A percentile compares a stretch with the other conserved stretches of the same genome.
phyloP scores from a whole-genome alignment of 2,329 filamentous ascomycete species.

The Colletotrichum musae region DNA sequence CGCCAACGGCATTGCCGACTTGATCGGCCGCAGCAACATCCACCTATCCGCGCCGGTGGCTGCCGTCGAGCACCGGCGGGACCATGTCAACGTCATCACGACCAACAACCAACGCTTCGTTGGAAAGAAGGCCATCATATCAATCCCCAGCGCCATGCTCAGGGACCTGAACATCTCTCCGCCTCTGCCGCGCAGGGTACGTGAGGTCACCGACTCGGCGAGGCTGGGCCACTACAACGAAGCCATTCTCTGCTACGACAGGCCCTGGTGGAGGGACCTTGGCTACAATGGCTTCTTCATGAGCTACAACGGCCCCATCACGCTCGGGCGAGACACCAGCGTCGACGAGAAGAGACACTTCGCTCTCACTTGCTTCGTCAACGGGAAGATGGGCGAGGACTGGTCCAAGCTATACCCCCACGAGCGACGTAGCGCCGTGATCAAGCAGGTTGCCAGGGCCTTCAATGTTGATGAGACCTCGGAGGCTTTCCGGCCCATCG shows the following conservation, averaged over 20 bases:
- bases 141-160: conserved; percentile 64
- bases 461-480: conserved; percentile 45
- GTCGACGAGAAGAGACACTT: conserved; percentile 49
- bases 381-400: conserved; percentile 52
- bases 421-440: conserved; percentile 48
- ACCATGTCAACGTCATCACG: conserved; percentile 42
- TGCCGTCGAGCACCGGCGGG: conserved; percentile 44
- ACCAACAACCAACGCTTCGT: conserved; percentile 46
- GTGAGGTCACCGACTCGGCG: conserved; percentile 52
- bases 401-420: conserved; percentile 51
- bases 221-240: conserved; percentile 63
- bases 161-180: conserved; percentile 62
- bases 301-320: conserved; percentile 56
- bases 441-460: conserved; percentile 52
- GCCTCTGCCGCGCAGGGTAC: conserved; percentile 54
- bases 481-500: conserved; percentile 45
- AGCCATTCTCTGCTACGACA: conserved; percentile 49
- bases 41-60: conserved; percentile 43
- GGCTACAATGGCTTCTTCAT: conserved; percentile 55
- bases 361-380: conserved; percentile 59
- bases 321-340: conserved; percentile 57
- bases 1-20: conserved; percentile 46
- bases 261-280: conserved; percentile 54
- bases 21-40: conserved; percentile 44
- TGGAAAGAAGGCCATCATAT: conserved; percentile 60